Base-by-base conservation (phyloP, 2,329 filamentous ascomycete species). In the Colletotrichum lindemuthianum region DNA sequence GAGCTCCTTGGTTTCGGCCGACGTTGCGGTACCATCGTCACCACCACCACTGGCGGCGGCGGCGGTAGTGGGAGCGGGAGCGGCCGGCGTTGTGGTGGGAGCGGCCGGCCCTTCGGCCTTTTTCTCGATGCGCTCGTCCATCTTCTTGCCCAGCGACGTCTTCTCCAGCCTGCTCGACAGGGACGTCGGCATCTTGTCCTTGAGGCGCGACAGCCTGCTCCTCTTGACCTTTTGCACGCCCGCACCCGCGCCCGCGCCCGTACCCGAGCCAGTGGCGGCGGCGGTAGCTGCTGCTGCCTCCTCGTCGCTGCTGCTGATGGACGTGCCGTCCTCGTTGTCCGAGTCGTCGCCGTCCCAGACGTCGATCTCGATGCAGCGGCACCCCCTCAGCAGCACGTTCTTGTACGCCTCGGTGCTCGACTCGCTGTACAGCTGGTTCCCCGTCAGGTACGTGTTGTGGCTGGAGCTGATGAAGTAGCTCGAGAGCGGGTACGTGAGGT, bases 391-490 rank as follows among this genome's bases (percentile, higher is more conserved):
- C 60, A 97, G 81, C 9, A 94, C 92, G 54, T 90, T 90, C 69
- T 92, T 92, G 81, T 97, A 97, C 2, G 92, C 91, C 69, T 93
- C 91, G 0, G 92, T 93, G 74, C 93, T 96, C 56, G 93, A 96
- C 66, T 91, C 88, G 70, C 93, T 95, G 65, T 87, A 92, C 12
- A 97, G 88, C 80, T 97, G 94, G 73, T 95, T 92, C 32, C 94
- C 94, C 2, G 93, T 87, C 24, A 97, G 86, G 71, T 97, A 97
- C 0, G 94, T 97, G 78, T 97, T 97, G 82, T 97, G 94, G 60
- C 93, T 97, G 71, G 92, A 97, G 67, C 90, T 96, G 74, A 97
- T 92, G 78, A 93, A 97, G 78, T 97, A 97, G 78, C 93, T 93
- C 64, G 93, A 91, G 67, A 97, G 80, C 0, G 94, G 94, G 71